Evolutionary conservation across 208 protist genomes (phyloP).

Genomic region (Trypanosoma rangeli): DNA sequence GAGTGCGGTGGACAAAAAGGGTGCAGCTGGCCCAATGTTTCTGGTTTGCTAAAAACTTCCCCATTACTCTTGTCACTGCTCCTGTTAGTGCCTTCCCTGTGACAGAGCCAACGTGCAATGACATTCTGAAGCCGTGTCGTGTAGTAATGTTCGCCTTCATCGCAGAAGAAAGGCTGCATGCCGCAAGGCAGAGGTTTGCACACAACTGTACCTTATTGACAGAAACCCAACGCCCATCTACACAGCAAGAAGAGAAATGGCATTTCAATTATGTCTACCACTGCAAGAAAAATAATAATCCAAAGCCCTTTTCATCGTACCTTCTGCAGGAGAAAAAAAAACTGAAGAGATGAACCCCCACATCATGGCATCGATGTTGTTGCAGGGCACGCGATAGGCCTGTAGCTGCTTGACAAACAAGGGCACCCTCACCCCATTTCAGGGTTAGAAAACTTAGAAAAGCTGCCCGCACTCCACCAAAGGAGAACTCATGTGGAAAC

Average conservation of each 20-base stretch:
- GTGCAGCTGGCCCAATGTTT: conserved; percentile 4
- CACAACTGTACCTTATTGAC: no score
- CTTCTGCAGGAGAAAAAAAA: conserved; percentile 16
- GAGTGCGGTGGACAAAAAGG: conserved; percentile 7
- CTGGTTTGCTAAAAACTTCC: conserved; percentile 1
- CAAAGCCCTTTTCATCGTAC: conserved; percentile 21
- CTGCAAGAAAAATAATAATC: conserved; percentile 20
- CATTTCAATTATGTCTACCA: conserved; percentile 4
- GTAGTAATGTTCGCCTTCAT: background rate
- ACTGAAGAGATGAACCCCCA: conserved; percentile 19
- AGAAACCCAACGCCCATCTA: no score
- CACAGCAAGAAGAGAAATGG: conserved; percentile 3
- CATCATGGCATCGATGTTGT: conserved; percentile 15
- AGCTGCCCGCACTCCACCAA: background rate
- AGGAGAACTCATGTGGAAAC: no score
- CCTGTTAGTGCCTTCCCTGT: background rate
- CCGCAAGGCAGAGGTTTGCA: conserved; percentile 1
- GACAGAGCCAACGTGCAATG: conserved; percentile 5
- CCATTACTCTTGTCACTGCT: background rate
- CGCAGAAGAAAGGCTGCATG: background rate
- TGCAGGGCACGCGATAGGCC: conserved; percentile 18
- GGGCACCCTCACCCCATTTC: conserved; percentile 11
- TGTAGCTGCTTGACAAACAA: conserved; percentile 4
- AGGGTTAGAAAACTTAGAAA: conserved; percentile 9
- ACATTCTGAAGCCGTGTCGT: conserved; percentile 14